phyloP scores from a whole-genome alignment of 495 filamentous ascomycete species.

The Penicillium macrosclerotiorum region DNA sequence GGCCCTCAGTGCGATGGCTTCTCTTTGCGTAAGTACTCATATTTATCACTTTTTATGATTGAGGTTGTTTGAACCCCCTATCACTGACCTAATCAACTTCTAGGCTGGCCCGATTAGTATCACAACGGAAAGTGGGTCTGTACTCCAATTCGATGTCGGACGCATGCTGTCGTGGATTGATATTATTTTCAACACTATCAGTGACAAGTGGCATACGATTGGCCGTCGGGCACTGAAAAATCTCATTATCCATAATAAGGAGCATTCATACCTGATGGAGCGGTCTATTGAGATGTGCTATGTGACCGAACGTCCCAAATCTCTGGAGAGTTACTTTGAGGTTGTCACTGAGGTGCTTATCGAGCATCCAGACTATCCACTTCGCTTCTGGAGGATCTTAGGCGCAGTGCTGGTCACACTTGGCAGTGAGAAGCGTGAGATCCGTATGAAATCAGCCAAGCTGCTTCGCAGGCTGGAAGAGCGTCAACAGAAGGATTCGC shows the following conservation, averaged over 20 bases:
- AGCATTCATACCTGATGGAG: constrained; percentile 78
- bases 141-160: constrained; percentile 85
- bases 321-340: constrained; percentile 92
- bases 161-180: constrained; percentile 94
- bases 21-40: constrained; percentile 68
- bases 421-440: constrained; percentile 83
- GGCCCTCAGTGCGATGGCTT: constrained; percentile 92
- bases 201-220: constrained; percentile 89
- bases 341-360: constrained; percentile 84
- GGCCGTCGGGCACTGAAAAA: constrained; percentile 88
- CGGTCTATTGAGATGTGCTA: constrained; percentile 89
- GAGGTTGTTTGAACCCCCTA: too few species aligned
- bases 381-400: constrained; percentile 87
- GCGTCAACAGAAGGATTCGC: constrained; percentile 77
- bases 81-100: too few species aligned
- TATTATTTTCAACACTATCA: constrained; percentile 84
- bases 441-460: constrained; percentile 83
- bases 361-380: constrained; percentile 72
- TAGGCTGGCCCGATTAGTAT: constrained; percentile 83
- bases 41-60: neutral
- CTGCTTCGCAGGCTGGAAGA: constrained; percentile 82
- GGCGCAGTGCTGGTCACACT: constrained; percentile 86
- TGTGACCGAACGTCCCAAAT: constrained; percentile 62
- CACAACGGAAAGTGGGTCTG: constrained; percentile 76
- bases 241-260: constrained; percentile 83